Base-by-base conservation (phyloP, 768 basidiomycete species). In the Xerocomus brunneocitrinus region DNA sequence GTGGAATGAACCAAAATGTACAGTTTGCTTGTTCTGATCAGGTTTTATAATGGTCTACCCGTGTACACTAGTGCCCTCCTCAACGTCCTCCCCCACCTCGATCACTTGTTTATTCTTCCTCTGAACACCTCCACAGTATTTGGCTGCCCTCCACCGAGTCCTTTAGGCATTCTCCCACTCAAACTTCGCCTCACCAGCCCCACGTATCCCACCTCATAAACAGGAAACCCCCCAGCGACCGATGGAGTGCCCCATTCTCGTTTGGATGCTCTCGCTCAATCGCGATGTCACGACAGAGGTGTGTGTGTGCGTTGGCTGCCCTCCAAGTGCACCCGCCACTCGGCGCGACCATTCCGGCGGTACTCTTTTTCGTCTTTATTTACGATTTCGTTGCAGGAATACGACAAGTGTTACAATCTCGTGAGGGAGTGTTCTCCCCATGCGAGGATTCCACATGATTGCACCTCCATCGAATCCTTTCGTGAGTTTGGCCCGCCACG, bases 181-280 rank as follows among this genome's bases (percentile, higher is more conserved):
- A 31, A 34, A 25, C 22, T 28, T 38, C 39, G 22, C 42, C 39
- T 40, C 10, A 12, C 12, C 28, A 19, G 34, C 43, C 3, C 31
- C 34, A 30, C 31, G 14, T 12, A 30, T 47, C 31, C 31, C 31
- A n/a, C n/a, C n/a, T n/a, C n/a, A n/a, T n/a, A n/a, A n/a, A n/a
- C n/a, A n/a, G n/a, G n/a, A n/a, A n/a, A n/a, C n/a, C n/a, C n/a
- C n/a, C 52, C 36, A 24, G 31, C 13, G 34, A 22, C 43, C 42
- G 30, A 69, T 77, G 73, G 83, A 84, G 52, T 83, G 80, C 64
- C 84, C 85, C 10, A 81, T 89, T 56, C 76, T 90, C 27, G 83
- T 87, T 24, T 90, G 87, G 87, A 88, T 89, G 84, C 72, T 90
- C 47, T 85, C 84, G 5, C 70, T 88, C 64, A 89, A 89, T 60